phyloP scores from a whole-genome alignment of 805 yeast genomes.

The Wickerhamomyces kurtzmanii region DNA sequence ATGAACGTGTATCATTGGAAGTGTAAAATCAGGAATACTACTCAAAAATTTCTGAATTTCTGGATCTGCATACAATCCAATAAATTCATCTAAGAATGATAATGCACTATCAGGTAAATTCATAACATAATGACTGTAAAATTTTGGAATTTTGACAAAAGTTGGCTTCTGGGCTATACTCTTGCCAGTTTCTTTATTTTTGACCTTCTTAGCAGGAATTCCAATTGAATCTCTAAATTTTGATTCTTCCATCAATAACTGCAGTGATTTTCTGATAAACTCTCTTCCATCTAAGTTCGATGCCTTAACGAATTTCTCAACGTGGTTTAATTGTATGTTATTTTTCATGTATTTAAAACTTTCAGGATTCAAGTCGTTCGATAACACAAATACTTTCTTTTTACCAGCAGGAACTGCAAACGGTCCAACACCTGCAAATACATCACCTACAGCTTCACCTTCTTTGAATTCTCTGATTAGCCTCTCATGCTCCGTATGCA shows the following conservation, averaged over 20 bases:
- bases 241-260: constrained; percentile 30
- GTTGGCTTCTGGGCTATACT: constrained; percentile 8
- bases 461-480: constrained; percentile 49
- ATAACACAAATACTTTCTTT: constrained; percentile 68
- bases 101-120: constrained; percentile 92
- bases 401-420: constrained; percentile 95
- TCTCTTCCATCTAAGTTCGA: constrained; percentile 76
- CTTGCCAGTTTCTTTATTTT: constrained; percentile 18
- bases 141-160: constrained; percentile 36
- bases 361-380: constrained; percentile 90
- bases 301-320: constrained; percentile 44
- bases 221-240: constrained; percentile 26
- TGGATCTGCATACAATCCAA: constrained; percentile 52
- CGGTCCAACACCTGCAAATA: constrained; percentile 98
- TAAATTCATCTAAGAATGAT: constrained; percentile 66
- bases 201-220: constrained; percentile 25
- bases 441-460: constrained; percentile 82
- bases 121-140: constrained; percentile 77
- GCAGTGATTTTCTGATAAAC: constrained; percentile 57
- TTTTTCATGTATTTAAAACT: constrained; percentile 60
- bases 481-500: constrained; percentile 89
- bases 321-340: constrained; percentile 61
- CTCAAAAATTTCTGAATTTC: constrained; percentile 25
- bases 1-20: constrained; percentile 80
- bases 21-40: constrained; percentile 33